Evolutionary conservation across 1,139 yeast genomes (phyloP).

Genomic region (Diutina mesorugosa): DNA sequence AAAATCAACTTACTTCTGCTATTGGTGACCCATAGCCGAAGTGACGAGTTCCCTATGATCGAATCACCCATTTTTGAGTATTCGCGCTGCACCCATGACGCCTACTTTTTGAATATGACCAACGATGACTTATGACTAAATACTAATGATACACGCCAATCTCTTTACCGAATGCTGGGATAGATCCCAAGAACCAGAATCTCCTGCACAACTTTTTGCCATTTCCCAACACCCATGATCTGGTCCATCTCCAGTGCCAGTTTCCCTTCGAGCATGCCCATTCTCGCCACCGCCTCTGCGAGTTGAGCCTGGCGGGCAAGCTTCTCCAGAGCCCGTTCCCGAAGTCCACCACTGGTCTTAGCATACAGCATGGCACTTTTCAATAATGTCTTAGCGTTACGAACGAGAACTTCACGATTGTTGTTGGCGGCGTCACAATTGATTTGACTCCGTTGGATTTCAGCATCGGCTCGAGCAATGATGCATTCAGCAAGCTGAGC

Average conservation of each 20-base stretch:
- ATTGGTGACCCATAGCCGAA: slow-evolving; percentile 10
- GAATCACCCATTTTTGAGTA: background rate
- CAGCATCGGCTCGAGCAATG: slow-evolving; percentile 41
- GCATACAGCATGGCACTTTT: slow-evolving; percentile 36
- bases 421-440: slow-evolving; percentile 15
- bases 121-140: background rate
- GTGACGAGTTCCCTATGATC: background rate
- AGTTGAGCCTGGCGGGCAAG: slow-evolving; percentile 22
- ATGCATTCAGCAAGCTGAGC: slow-evolving; percentile 29
- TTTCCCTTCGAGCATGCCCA: slow-evolving; percentile 33
- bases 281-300: slow-evolving; percentile 31
- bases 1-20: slow-evolving; percentile 26
- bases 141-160: background rate
- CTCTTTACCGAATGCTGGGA: background rate
- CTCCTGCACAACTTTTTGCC: slow-evolving; percentile 10
- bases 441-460: slow-evolving; percentile 32
- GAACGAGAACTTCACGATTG: slow-evolving; percentile 16
- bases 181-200: background rate
- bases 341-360: slow-evolving; percentile 34
- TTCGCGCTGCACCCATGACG: background rate
- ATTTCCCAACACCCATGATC: slow-evolving; percentile 20
- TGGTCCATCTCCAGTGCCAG: slow-evolving; percentile 21
- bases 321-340: slow-evolving; percentile 35
- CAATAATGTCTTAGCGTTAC: slow-evolving; percentile 28
- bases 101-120: background rate